phyloP scores from a whole-genome alignment of 2,329 filamentous ascomycete genomes.

The Aspergillus bombycis region DNA sequence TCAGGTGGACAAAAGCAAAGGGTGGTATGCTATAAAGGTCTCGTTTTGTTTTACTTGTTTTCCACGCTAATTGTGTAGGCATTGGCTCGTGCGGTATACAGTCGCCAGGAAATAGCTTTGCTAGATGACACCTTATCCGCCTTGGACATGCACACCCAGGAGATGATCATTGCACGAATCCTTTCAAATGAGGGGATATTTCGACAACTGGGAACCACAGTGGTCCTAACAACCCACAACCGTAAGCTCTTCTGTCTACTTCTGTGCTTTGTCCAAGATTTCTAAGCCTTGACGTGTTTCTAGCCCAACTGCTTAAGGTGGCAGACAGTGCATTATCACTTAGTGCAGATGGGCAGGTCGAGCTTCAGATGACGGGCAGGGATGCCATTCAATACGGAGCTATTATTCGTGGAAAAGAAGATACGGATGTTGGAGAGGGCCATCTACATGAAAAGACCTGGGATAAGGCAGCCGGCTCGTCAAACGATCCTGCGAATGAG shows the following conservation, averaged over 20 bases:
- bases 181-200: constrained; percentile 7
- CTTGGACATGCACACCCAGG: constrained; percentile 23
- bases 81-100: neutral
- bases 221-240: constrained; percentile 7
- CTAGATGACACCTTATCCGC: constrained; percentile 24
- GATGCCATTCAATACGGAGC: neutral
- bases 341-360: constrained; percentile 3
- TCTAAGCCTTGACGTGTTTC: neutral
- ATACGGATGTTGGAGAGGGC: neutral
- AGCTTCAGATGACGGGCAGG: neutral
- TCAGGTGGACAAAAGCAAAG: neutral
- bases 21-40: constrained; percentile 19
- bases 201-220: constrained; percentile 8
- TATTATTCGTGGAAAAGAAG: neutral
- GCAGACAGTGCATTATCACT: constrained; percentile 1
- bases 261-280: neutral
- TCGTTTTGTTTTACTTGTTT: constrained; percentile 18
- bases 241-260: neutral
- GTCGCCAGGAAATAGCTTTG: neutral
- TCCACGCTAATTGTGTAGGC: neutral
- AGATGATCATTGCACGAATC: neutral
- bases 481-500: neutral
- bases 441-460: neutral
- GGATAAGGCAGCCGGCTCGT: neutral
- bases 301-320: constrained; percentile 4